Conservation (phyloP, 805 yeast genomes). For the Cyberlindnera nakhonratchasimensis region DNA sequence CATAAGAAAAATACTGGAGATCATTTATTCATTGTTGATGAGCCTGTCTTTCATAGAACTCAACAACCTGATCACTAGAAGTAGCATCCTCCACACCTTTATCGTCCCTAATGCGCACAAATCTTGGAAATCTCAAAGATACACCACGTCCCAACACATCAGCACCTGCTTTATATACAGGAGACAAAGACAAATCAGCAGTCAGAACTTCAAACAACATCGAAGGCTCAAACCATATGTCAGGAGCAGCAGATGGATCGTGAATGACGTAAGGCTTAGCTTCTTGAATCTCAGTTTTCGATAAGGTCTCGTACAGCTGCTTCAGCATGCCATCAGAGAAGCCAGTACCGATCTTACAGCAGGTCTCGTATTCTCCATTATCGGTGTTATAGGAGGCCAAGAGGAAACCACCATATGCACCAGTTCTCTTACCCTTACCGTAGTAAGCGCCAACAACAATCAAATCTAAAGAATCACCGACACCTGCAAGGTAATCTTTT, state of each 20-base stretch:
- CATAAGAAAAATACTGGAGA: too few species aligned
- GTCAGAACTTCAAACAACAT: slow-evolving; percentile 82
- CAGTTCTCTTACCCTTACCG: slow-evolving; percentile 94
- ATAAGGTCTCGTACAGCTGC: slow-evolving; percentile 53
- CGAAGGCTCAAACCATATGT: slow-evolving; percentile 92
- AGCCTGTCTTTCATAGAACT: slow-evolving; percentile 73
- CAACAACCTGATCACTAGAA: slow-evolving; percentile 75
- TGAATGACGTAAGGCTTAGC: slow-evolving; percentile 68
- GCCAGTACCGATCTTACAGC: slow-evolving; percentile 97
- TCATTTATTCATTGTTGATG: slow-evolving; percentile 10
- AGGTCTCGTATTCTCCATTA: slow-evolving; percentile 88
- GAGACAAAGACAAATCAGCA: slow-evolving; percentile 87
- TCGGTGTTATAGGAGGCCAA: slow-evolving; percentile 89
- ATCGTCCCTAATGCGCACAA: slow-evolving; percentile 79
- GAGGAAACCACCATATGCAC: slow-evolving; percentile 90
- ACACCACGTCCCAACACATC: slow-evolving; percentile 75
- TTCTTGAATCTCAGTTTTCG: slow-evolving; percentile 59
- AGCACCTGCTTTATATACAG: slow-evolving; percentile 83
- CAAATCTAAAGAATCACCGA: slow-evolving; percentile 91
- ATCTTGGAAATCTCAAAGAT: slow-evolving; percentile 85
- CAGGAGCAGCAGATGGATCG: slow-evolving; percentile 76
- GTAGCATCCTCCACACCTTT: slow-evolving; percentile 86
- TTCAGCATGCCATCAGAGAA: slow-evolving; percentile 82
- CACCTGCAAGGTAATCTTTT: slow-evolving; percentile 91
- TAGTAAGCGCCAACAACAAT: slow-evolving; percentile 92